Percentiles rank a stretch among this genome's conserved stretches.
phyloP scores from a whole-genome alignment of 345 rosid genomes.

The Corchorus capsularis region DNA sequence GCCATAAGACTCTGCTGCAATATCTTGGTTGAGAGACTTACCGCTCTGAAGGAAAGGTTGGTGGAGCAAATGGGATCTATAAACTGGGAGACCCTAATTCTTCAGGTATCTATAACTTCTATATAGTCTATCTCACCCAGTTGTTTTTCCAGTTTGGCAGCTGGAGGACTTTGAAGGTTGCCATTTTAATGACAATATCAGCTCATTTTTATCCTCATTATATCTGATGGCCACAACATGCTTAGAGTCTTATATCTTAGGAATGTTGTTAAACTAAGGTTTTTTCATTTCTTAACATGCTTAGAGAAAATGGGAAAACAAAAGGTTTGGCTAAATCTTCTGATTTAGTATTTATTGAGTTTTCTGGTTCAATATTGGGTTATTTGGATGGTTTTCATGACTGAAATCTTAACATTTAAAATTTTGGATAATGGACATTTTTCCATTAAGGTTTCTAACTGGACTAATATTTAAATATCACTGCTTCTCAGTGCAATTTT shows the following conservation, averaged over 20 bases:
- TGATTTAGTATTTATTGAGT: not conserved
- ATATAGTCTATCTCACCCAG: not conserved
- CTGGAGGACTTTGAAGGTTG: not conserved
- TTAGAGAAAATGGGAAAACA: not conserved
- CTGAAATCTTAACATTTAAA: not conserved
- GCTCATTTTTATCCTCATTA: not conserved
- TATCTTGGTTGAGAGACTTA: constrained; percentile 65
- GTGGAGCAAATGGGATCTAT: constrained; percentile 50
- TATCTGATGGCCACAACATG: too few species aligned
- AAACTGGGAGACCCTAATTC: constrained; percentile 69
- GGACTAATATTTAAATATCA: not conserved
- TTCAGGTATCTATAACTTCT: constrained; percentile 48
- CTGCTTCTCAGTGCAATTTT: not conserved
- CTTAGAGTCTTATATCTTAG: not conserved
- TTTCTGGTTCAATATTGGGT: not conserved
- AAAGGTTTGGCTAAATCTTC: not conserved
- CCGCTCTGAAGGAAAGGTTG: constrained; percentile 48
- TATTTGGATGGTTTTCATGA: not conserved
- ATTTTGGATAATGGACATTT: not conserved
- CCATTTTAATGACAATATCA: not conserved
- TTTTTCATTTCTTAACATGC: not conserved
- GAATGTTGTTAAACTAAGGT: not conserved
- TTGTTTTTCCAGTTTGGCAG: not conserved
- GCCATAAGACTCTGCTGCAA: constrained; percentile 75
- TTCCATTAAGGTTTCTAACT: not conserved